Evolutionary conservation across 1,284 basidiomycete genomes (phyloP).

Genomic region (Sparassis latifolia): DNA sequence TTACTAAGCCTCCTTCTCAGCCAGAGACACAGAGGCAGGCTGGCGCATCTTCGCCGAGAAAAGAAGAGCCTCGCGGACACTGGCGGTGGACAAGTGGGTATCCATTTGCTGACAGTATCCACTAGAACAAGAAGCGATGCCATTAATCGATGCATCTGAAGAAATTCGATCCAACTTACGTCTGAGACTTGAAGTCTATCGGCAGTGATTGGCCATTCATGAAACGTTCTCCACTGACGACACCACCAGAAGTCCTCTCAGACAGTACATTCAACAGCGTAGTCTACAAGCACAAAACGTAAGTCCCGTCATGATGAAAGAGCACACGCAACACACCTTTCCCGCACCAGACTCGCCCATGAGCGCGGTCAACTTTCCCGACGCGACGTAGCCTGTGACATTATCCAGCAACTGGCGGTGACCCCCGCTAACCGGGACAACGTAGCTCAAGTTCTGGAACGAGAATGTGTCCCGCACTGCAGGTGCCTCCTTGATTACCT

Average conservation of each 20-base stretch:
- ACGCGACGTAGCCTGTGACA: constrained; percentile 79
- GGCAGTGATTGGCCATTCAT: constrained; percentile 74
- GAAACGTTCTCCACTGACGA: constrained; percentile 74
- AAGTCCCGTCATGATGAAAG: constrained; percentile 2
- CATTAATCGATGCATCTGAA: too few relatives aligned
- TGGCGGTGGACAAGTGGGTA: constrained; percentile 65
- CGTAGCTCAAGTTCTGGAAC: constrained; percentile 59
- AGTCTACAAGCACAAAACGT: constrained; percentile 41
- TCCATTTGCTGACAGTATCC: constrained; percentile 83
- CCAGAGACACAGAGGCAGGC: constrained; percentile 53
- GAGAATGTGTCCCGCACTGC: constrained; percentile 45
- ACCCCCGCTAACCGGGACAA: constrained; percentile 52
- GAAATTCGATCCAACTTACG: constrained; percentile 26
- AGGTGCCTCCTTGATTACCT: constrained; percentile 15
- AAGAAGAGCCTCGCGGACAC: constrained; percentile 78
- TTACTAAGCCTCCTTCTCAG: constrained; percentile 77
- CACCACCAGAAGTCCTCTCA: constrained; percentile 70
- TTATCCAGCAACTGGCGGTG: constrained; percentile 65
- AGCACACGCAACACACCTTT: constrained; percentile 40
- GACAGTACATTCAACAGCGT: constrained; percentile 83
- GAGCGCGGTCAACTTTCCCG: constrained; percentile 71
- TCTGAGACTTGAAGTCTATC: constrained; percentile 68
- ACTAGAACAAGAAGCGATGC: constrained; percentile 16
- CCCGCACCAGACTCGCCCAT: constrained; percentile 82
- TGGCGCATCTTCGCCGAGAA: constrained; percentile 84